These are phyloP conservation scores for Earliella scabrosa DNA, from an alignment of 1,284 basidiomycete species.

Conservation along the genomic window DNA sequence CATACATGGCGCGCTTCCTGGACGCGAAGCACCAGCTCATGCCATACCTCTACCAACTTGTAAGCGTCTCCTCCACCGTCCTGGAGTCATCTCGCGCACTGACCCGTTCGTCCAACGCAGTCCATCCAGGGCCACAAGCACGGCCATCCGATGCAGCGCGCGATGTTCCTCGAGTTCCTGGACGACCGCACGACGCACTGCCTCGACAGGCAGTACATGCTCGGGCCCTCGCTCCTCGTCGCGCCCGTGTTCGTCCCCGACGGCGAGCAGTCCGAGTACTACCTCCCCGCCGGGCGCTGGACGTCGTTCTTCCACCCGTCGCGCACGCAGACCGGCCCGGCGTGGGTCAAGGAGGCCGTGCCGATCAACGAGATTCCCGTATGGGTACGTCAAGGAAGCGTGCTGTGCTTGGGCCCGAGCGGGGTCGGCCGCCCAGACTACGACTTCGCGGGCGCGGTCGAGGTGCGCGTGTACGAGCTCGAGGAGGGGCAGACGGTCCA, in stretches of 20 bases:
- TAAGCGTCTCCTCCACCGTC: conserved; percentile 37
- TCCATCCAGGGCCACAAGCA: conserved; percentile 60
- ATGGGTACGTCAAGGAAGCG: conserved; percentile 62
- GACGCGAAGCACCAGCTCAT: conserved; percentile 74
- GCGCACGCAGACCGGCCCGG: conserved; percentile 52
- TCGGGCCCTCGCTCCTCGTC: conserved; percentile 72
- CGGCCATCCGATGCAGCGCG: conserved; percentile 69
- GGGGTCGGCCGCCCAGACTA: conserved; percentile 68
- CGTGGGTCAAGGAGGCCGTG: conserved; percentile 61
- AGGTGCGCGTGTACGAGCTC: conserved; percentile 58
- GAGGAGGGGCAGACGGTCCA: conserved; percentile 47
- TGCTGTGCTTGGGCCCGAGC: conserved; percentile 60
- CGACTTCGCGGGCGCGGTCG: conserved; percentile 54
- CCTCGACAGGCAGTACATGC: conserved; percentile 73
- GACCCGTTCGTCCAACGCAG: conserved; percentile 35
- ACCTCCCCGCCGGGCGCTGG: conserved; percentile 73
- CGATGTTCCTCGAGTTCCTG: conserved; percentile 78
- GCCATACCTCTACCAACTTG: conserved; percentile 73
- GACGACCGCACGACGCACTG: conserved; percentile 66
- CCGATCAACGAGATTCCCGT: conserved; percentile 66
- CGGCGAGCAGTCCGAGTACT: conserved; percentile 65
- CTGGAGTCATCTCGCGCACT: neutral
- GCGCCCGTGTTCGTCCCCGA: conserved; percentile 72
- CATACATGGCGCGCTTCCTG: conserved; percentile 66
- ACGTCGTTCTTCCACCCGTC: conserved; percentile 62